Conservation (phyloP, 345 rosid genomes). For the Brassica nigra region DNA sequence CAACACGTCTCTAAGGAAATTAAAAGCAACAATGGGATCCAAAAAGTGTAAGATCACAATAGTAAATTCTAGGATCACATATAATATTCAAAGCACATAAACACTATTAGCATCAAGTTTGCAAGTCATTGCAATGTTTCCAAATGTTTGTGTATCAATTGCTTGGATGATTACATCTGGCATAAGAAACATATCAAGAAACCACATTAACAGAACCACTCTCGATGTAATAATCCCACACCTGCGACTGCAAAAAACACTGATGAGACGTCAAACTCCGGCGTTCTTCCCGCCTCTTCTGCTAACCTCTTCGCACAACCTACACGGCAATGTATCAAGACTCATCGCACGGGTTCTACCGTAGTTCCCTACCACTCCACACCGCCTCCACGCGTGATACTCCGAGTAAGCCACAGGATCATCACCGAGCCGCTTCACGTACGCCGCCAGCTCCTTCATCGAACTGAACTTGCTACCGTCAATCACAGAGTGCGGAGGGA, state of each 20-base stretch:
- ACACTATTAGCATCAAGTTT: background rate
- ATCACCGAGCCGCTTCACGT: slow-evolving; percentile 59
- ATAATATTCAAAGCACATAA: background rate
- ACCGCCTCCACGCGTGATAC: slow-evolving; percentile 95
- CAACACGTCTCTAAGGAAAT: too few relatives aligned
- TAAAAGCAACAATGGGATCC: too few relatives aligned
- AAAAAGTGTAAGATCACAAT: too few relatives aligned
- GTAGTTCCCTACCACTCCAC: slow-evolving; percentile 75
- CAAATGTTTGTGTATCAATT: background rate
- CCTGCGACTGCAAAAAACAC: background rate
- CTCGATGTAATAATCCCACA: background rate
- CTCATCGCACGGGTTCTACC: slow-evolving; percentile 61
- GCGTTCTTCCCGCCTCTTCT: slow-evolving; percentile 68
- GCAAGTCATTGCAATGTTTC: background rate
- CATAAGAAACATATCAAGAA: background rate
- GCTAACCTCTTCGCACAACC: slow-evolving; percentile 59
- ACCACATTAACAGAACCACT: slow-evolving; percentile 13
- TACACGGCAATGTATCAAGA: slow-evolving; percentile 87
- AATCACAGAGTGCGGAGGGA: slow-evolving; percentile 83
- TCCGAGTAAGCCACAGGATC: slow-evolving; percentile 84
- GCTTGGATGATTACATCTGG: background rate
- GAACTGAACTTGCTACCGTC: slow-evolving; percentile 77
- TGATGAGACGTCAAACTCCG: slow-evolving; percentile 14
- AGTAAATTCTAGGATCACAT: too few relatives aligned
- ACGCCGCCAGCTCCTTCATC: slow-evolving; percentile 64